Evolutionary conservation across 768 basidiomycete species (phyloP), one percentile per base, ranked within the genome.

Genomic region (Pulveroboletus sp.): DNA sequence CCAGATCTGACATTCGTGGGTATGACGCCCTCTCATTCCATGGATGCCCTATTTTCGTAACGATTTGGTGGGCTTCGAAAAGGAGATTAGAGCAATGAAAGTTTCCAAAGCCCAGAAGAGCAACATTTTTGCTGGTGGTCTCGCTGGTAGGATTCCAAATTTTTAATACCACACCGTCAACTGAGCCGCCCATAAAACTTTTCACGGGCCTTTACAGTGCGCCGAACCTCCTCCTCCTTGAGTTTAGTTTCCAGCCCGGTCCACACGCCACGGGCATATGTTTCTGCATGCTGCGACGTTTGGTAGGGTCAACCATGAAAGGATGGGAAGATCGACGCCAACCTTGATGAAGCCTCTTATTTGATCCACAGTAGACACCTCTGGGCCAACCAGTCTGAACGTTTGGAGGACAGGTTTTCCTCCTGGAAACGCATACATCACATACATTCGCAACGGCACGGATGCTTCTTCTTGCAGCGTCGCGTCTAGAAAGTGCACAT

Each of bases 401-500:
- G 78, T 80, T 54, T 87, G 86, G 4, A 92, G 57, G 16, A 61
- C 65, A 1, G 80, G 63, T 24, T 68, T 50, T 8, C 65, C 60
- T 17, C 57, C 49, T 0, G 74, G 68, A 49, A 88, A 89, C 1
- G 87, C 82, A 61, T 81, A 86, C 47, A 83, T 73, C 0, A 85
- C 60, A 17, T 90, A 65, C 16, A 93, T 67, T 11, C 79, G 77
- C 3, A 82, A 63, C 0, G 83, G 77, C 0, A 79, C 77, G 0
- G 88, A 80, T 0, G 82, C 73, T 61, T 91, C 89, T 69, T 94
- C 92, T 40, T 76, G 74, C 3, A 69, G 61, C 0, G 81, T 82
- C 9, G 89, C 89, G 51, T 94, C 92, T 35, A 93, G 73, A 55
- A 85, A 87, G 58, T 87, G 80, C 5, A 73, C 61, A 4, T 79